Evolutionary conservation across 768 basidiomycete species (phyloP), one percentile per base, ranked within the genome.

Genomic region (Mycena capillaripes): DNA sequence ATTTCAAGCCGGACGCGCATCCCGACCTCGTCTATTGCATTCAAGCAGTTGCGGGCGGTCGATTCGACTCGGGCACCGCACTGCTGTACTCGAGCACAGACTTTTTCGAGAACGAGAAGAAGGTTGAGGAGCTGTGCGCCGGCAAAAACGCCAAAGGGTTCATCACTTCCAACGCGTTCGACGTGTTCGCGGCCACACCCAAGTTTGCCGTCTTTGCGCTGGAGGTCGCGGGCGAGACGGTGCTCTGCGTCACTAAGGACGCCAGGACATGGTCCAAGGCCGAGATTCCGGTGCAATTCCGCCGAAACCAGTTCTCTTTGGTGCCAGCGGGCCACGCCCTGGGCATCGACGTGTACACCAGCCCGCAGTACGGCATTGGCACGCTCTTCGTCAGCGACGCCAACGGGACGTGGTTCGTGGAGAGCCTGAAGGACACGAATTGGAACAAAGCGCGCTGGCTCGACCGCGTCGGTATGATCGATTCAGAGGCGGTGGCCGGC

Each of bases 381-480:
- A 98, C 97, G 3, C 84, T 99, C 19, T 98, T 98, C 84, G 93
- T 97, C 62, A 95, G 93, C 82, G 97, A 98, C 82, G 95, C 94
- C 38, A 97, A 97, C 76, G 97, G 97, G 2, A 97, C 96, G 21
- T 96, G 90, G 81, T 99, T 98, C 79, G 93, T 96, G 14, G 89
- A 97, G 82, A 93, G 93, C 75, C 86, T 99, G 67, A 89, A 92
- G 81, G 92, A 97, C 78, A 98, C 97, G 3, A 98, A 99, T 80
- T 86, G 97, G 59, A 97, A 97, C 80, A 85, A 88, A 42, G 81
- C 86, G 66, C 30, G 36, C n/a, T 25, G 56, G 57, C 34, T 58
- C 23, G 57, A 25, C 23, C 57, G 36, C 16, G 52, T 58, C 34
- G 97, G 97, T 11, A 97, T 90, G 66, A 97, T 99, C 38, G 97